These are phyloP conservation scores for Suhomyces chickasaworum DNA, from an alignment of 1,139 yeast species.

Conservation along the genomic window DNA sequence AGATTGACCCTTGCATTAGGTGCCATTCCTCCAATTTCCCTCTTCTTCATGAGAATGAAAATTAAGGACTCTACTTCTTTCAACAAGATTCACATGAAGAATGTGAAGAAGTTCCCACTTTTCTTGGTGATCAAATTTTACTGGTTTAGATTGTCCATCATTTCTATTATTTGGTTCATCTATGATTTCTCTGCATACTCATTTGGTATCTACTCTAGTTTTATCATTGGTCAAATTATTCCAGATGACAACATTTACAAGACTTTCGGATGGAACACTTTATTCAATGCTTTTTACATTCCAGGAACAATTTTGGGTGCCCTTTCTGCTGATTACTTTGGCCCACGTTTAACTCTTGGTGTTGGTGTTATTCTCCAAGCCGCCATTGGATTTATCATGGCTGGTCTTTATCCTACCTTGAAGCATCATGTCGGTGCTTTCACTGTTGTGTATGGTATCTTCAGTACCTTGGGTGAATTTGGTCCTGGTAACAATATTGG, in stretches of 20 bases:
- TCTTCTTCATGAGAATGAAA: conserved; percentile 75
- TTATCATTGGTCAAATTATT: conserved; percentile 60
- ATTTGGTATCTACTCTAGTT: conserved; percentile 79
- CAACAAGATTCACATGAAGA: conserved; percentile 68
- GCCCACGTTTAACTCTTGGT: conserved; percentile 79
- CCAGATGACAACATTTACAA: conserved; percentile 66
- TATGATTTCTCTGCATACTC: conserved; percentile 89
- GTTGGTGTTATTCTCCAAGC: conserved; percentile 75
- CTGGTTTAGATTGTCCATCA: conserved; percentile 75
- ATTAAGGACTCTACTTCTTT: conserved; percentile 75
- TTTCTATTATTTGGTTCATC: conserved; percentile 83
- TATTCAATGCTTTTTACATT: conserved; percentile 80
- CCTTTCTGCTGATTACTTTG: conserved; percentile 75
- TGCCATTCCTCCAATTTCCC: conserved; percentile 81
- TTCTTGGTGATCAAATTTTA: conserved; percentile 72
- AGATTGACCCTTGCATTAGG: conserved; percentile 90
- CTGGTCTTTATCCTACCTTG: conserved; percentile 62
- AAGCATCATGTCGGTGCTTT: conserved; percentile 70
- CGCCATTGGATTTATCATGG: conserved; percentile 82
- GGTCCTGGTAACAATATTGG: conserved; percentile 96
- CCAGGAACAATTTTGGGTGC: conserved; percentile 93
- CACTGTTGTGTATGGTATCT: conserved; percentile 84
- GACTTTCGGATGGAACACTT: conserved; percentile 91
- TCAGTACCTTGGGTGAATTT: conserved; percentile 84
- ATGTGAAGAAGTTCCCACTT: conserved; percentile 62